Conservation (phyloP, 2,329 filamentous ascomycete genomes). For the Venturia asperata region DNA sequence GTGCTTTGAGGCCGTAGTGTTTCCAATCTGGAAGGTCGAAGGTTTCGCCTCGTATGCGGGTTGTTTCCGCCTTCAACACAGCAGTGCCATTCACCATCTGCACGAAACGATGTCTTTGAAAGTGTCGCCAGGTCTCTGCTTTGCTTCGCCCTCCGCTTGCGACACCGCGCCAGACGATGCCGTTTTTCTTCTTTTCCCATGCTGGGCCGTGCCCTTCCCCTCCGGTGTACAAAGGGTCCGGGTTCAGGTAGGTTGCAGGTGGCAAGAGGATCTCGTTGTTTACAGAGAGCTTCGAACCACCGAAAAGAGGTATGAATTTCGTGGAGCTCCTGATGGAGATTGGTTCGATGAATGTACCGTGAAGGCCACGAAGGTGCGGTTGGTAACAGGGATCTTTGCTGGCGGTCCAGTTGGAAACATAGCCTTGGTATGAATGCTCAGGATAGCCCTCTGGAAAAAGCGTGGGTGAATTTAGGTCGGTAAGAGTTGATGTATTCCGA, state of each 20-base stretch:
- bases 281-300: constrained; percentile 43
- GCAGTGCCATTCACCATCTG: constrained; percentile 63
- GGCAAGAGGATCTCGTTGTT: constrained; percentile 49
- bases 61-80: constrained; percentile 43
- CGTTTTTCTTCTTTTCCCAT: constrained; percentile 39
- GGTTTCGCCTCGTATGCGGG: constrained; percentile 31
- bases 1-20: constrained; percentile 34
- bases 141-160: constrained; percentile 43
- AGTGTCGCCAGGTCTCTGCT: constrained; percentile 58
- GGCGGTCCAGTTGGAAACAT: constrained; percentile 42
- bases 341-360: constrained; percentile 45
- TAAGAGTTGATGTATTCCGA: constrained; percentile 28
- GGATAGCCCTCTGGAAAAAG: constrained; percentile 28
- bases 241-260: constrained; percentile 44
- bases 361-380: constrained; percentile 38
- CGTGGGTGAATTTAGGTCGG: constrained; percentile 34
- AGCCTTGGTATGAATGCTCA: constrained; percentile 36
- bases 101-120: constrained; percentile 69
- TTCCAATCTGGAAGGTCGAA: constrained; percentile 34
- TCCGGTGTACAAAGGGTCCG: constrained; percentile 38
- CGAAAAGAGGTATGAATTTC: constrained; percentile 43
- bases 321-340: constrained; percentile 39
- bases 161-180: constrained; percentile 42
- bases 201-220: constrained; percentile 30
- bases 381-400: constrained; percentile 41